Base-by-base conservation (phyloP, 257 asterid species). In the Petrea volubilis region DNA sequence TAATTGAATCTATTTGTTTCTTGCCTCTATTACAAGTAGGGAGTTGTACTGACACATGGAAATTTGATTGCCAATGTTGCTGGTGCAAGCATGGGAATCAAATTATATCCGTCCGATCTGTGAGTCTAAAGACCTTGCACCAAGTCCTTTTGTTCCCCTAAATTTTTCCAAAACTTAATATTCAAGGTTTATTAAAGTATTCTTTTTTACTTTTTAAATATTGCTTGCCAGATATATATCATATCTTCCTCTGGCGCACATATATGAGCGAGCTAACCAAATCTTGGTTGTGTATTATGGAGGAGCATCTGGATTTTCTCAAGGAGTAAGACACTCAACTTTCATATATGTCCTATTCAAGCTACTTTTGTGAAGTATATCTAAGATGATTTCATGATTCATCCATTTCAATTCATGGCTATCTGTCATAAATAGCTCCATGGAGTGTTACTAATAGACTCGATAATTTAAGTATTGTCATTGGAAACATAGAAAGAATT, bases 231-330 rank as follows among this genome's bases (percentile, higher is more conserved):
- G 96, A 64, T 86, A 88, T 74, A 81, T 88, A 83, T 88, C 97
- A 38, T 90, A 88, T 69, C 95, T 90, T 71, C 97, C 97, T n/a
- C 79, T 90, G 78, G 97, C 97, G 2, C 97, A 90, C 85, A 88
- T 90, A 74, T 90, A 88, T 36, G 95, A 90, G 76, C 87, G 97
- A 28, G 90, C 83, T 73, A 84, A 78, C 78, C 95, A 90, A 74
- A 74, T 84, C 40, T n/a, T 72, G 80, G 64, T 80, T 29, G 86
- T 40, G 33, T 84, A 86, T 73, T 79, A n/a, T 73, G 97, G 97
- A 60, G 95, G 78, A 31, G 93, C 97, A 64, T 58, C 86, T 77
- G 97, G 97, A 58, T 90, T 90, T 77, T 88, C 84, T 75, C 97
- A 88, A 74, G 97, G 97, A 84, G 95, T 88, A 83, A 46, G 82